Base-by-base conservation (phyloP, 2,329 filamentous ascomycete species). In the Purpureocillium lavendulum region DNA sequence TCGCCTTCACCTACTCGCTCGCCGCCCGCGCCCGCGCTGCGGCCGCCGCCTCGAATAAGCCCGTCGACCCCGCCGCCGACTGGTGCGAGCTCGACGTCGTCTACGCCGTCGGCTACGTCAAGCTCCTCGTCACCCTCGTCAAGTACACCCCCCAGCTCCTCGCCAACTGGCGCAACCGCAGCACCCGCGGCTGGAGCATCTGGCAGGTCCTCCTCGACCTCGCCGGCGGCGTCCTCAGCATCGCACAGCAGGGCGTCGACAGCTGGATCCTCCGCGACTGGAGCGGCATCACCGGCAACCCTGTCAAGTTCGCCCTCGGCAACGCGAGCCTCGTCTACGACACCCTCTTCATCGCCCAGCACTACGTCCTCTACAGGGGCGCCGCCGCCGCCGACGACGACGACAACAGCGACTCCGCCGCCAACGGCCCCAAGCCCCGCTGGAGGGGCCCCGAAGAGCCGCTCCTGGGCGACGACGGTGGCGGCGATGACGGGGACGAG, bases 81-180 rank as follows among this genome's bases (percentile, higher is more conserved):
- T 82, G 77, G 77, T 73, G 73, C 39, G 77, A 71, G 62, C 71
- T 83, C 32, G 80, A 83, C 52, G 69, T 77, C 38, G 69, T 77
- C 36, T 80, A 80, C 54, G 75, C 83, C 11, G 66, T 94, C 26
- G 87, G 86, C 32, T 94, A 94, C 57, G 82, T 94, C 57, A 98
- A 98, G 65, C 71, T 98, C 28, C 61, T 89, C 40, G 77, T 94
- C 48, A 95, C 90, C 0, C 66, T 96, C 18, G 75, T 94, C 63
- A 98, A 98, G 66, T 97, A 96, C 63, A 80, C 87, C 35, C 92
- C 92, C 5, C 88, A 95, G 68, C 78, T 85, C 30, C 71, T 84
- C 53, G 72, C 83, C 50, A 97, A 97, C 66, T 88, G 83, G 58
- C 79, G 80, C 52, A 87, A 90, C 53, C 76, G 82, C 56, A 94